These are phyloP conservation scores for Schwanniomyces etchellsii DNA, from an alignment of 1,139 yeast species.

Conservation along the genomic window DNA sequence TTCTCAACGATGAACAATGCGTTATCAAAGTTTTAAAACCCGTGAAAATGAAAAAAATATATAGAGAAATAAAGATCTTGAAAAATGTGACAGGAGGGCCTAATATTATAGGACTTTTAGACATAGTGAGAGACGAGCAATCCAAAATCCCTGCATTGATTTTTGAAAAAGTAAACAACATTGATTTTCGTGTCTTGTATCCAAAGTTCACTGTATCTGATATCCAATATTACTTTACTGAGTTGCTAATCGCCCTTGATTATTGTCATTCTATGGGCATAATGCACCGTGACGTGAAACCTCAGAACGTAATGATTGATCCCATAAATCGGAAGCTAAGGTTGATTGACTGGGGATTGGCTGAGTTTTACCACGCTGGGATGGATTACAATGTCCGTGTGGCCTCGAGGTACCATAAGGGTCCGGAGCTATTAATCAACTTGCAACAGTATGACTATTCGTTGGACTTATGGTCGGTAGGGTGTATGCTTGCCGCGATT, in stretches of 20 bases:
- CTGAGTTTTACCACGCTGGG: conserved; percentile 76
- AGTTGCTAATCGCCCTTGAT: conserved; percentile 65
- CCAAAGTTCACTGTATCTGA: conserved; percentile 60
- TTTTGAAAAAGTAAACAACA: conserved; percentile 65
- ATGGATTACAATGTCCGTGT: conserved; percentile 77
- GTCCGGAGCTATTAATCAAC: conserved; percentile 72
- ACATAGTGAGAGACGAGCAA: conserved; percentile 71
- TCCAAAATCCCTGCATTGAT: conserved; percentile 71
- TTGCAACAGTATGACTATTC: conserved; percentile 74
- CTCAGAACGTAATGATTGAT: conserved; percentile 82
- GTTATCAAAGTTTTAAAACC: conserved; percentile 77
- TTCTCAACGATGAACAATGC: conserved; percentile 44
- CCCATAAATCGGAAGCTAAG: conserved; percentile 57
- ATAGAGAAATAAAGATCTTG: conserved; percentile 68
- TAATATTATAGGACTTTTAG: conserved; percentile 60
- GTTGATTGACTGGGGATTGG: conserved; percentile 80
- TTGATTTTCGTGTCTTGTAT: conserved; percentile 67
- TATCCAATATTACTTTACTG: conserved; percentile 65
- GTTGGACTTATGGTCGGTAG: conserved; percentile 76
- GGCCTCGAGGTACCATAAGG: conserved; percentile 76
- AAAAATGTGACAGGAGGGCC: conserved; percentile 76
- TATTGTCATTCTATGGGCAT: conserved; percentile 80
- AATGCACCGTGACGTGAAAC: conserved; percentile 80
- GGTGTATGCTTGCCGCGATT: conserved; percentile 75
- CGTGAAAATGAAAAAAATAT: conserved; percentile 73